These are phyloP conservation scores for Fraxinus xanthoxyloides DNA, from an alignment of 305 asterid species.

Conservation along the genomic window DNA sequence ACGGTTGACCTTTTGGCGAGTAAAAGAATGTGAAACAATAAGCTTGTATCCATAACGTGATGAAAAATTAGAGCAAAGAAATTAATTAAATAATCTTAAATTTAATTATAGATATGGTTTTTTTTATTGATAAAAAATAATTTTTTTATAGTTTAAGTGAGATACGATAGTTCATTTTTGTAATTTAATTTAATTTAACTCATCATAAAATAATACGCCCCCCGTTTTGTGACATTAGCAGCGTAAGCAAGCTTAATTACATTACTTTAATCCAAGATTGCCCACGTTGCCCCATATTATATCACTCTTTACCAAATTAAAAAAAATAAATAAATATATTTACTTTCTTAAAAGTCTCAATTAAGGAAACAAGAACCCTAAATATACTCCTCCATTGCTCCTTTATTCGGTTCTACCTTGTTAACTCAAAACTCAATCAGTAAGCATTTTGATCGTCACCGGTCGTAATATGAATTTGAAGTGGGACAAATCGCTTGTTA, in stretches of 20 bases:
- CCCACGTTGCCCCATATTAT: background rate
- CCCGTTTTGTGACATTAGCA: background rate
- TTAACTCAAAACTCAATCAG: background rate
- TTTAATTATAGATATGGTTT: too few relatives aligned
- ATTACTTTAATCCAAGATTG: background rate
- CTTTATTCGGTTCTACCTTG: too few relatives aligned
- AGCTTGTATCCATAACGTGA: background rate
- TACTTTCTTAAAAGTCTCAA: background rate
- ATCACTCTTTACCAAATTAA: background rate
- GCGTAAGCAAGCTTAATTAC: background rate
- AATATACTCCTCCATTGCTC: too few relatives aligned
- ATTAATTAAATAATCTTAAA: background rate
- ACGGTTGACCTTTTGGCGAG: constrained; percentile 23
- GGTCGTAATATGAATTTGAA: too few relatives aligned
- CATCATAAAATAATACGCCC: background rate
- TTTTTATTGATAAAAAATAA: too few relatives aligned
- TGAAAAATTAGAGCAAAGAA: background rate
- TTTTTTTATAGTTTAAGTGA: background rate
- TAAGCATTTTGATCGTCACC: background rate
- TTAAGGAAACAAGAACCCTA: background rate
- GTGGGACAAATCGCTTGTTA: too few relatives aligned
- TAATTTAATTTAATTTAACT: background rate
- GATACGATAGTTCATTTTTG: background rate
- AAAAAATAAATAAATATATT: background rate
- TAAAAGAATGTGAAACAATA: background rate